A percentile compares a stretch with the other conserved stretches of the same genome.
Evolutionary conservation across 108 stramenopile species (phyloP).

Genomic region (Craspedostauros australis): DNA sequence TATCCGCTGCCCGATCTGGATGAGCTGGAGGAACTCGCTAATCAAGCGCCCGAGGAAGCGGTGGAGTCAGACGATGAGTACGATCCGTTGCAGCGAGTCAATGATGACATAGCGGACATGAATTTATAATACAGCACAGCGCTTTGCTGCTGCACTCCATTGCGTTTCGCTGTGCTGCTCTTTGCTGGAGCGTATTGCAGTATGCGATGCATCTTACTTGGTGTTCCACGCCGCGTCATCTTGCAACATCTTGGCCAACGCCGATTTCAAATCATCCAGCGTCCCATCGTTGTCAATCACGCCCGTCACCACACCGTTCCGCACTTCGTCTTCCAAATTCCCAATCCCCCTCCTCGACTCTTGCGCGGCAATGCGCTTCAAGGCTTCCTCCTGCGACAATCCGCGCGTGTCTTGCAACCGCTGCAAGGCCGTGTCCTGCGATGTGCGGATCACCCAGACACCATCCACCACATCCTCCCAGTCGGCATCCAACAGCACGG

Average conservation of each 20-base stretch:
- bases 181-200: too few species aligned
- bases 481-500: slow-evolving; percentile 67
- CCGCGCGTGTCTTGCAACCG: slow-evolving; percentile 55
- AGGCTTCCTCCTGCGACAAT: slow-evolving; percentile 50
- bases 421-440: slow-evolving; percentile 35
- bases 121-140: slow-evolving; percentile 29
- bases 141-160: too few species aligned
- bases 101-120: slow-evolving; percentile 78
- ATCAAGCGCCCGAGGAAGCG: slow-evolving; percentile 7
- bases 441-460: slow-evolving; percentile 63
- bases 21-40: slow-evolving; percentile 65
- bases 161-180: too few species aligned
- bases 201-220: too few species aligned
- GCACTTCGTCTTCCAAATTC: slow-evolving; percentile 39
- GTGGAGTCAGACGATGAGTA: slow-evolving; percentile 31
- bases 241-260: slow-evolving; percentile 23
- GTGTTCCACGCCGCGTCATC: slow-evolving; percentile 30
- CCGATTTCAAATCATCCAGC: slow-evolving; percentile 15
- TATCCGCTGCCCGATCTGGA: slow-evolving; percentile 86
- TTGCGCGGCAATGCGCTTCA: slow-evolving; percentile 61
- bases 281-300: slow-evolving; percentile 63
- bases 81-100: slow-evolving; percentile 38
- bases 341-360: slow-evolving; percentile 53
- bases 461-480: slow-evolving; percentile 81
- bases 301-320: slow-evolving; percentile 44